phyloP scores from a whole-genome alignment of 148 eudicot species.

The Silene conica region DNA sequence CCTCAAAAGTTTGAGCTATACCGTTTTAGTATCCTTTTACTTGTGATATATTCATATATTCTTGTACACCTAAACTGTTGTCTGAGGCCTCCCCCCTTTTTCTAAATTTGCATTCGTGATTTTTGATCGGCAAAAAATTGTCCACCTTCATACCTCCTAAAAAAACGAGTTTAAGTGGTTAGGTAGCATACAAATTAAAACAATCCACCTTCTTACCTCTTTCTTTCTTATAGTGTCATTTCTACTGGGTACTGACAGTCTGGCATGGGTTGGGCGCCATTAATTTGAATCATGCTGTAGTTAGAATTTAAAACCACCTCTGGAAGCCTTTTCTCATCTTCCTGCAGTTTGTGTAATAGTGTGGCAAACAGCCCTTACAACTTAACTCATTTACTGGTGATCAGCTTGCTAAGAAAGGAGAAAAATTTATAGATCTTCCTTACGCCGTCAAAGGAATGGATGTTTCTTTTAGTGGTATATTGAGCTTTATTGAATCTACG shows the following conservation, averaged over 20 bases:
- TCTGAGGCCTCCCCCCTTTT: too few species aligned
- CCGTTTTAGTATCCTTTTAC: not conserved
- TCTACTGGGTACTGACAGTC: too few species aligned
- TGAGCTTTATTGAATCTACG: conserved; percentile 81
- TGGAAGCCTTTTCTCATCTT: not conserved
- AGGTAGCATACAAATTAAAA: not conserved
- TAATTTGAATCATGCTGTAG: too few species aligned
- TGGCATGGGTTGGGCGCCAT: too few species aligned
- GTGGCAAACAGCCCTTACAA: not conserved
- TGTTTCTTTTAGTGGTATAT: conserved; percentile 90
- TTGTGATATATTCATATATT: too few species aligned
- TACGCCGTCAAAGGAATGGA: conserved; percentile 98
- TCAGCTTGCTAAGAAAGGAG: conserved; percentile 97
- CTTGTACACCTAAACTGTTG: not conserved
- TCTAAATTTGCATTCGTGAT: too few species aligned
- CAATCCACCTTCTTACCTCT: too few species aligned
- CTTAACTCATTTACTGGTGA: conserved; percentile 5
- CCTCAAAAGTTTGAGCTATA: not conserved
- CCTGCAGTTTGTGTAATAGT: too few species aligned
- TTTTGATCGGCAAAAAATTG: not conserved
- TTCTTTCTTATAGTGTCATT: not conserved
- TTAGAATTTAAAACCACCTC: not conserved
- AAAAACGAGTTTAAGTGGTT: not conserved
- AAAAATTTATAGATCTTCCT: conserved; percentile 83
- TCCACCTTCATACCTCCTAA: not conserved